These are phyloP conservation scores for Fusarium pilosicola DNA, from an alignment of 2,329 filamentous ascomycete genomes.

Conservation along the genomic window DNA sequence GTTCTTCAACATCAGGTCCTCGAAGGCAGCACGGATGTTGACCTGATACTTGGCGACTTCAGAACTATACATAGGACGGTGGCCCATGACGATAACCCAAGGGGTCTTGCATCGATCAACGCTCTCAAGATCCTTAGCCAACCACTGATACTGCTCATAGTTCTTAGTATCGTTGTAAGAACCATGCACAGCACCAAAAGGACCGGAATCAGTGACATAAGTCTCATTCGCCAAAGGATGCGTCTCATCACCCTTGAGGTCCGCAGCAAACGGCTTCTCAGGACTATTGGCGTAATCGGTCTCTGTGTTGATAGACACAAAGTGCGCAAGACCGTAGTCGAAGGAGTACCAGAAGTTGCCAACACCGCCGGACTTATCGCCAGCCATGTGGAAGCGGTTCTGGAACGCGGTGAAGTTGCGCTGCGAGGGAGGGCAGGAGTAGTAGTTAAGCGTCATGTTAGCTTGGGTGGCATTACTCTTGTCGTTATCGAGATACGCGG, in stretches of 20 bases:
- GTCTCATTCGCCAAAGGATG: not conserved
- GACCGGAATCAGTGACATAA: not conserved
- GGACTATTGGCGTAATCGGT: not conserved
- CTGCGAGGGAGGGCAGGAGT: not conserved
- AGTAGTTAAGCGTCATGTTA: not conserved
- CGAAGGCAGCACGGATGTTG: not conserved
- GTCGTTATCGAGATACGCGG: not conserved
- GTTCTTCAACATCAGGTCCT: not conserved
- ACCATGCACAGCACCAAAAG: not conserved
- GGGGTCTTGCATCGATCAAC: constrained; percentile 7
- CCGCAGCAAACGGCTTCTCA: not conserved
- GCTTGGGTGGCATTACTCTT: not conserved
- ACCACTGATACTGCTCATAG: constrained; percentile 8
- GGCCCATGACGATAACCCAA: constrained; percentile 3
- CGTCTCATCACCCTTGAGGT: not conserved
- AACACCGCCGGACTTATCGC: not conserved
- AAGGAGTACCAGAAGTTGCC: constrained; percentile 1
- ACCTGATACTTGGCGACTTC: not conserved
- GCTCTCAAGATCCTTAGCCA: not conserved
- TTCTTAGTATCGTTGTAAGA: not conserved
- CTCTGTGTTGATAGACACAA: constrained; percentile 3
- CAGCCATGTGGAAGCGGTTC: constrained; percentile 2
- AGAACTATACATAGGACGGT: not conserved
- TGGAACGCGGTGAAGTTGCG: constrained; percentile 10
- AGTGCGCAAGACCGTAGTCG: not conserved